Evolutionary conservation across 345 rosid species (phyloP).

Genomic region (Limnanthes douglasii): DNA sequence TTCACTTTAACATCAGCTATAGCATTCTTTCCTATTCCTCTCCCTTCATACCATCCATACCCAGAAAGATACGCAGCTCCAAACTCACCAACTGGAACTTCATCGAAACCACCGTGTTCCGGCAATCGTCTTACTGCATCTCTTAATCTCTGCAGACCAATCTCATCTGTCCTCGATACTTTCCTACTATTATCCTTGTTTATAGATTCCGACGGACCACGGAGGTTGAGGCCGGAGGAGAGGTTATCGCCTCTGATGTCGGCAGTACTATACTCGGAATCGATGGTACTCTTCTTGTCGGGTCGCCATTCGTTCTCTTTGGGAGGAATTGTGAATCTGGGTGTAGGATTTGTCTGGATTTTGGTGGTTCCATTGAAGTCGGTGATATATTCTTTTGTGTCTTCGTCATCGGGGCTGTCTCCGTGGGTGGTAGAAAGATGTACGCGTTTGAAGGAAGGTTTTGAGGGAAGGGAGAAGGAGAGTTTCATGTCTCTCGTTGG

Average conservation of each 20-base stretch:
- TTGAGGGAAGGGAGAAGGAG: constrained; percentile 40
- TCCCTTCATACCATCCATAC: constrained; percentile 78
- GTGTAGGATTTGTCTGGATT: constrained; percentile 13
- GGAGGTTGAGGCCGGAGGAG: constrained; percentile 52
- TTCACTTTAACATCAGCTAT: constrained; percentile 57
- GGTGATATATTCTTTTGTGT: constrained; percentile 25
- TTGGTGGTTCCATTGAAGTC: constrained; percentile 45
- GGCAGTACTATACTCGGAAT: constrained; percentile 18
- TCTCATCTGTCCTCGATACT: constrained; percentile 17
- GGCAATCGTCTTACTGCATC: constrained; percentile 35
- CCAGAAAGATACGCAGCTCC: constrained; percentile 66
- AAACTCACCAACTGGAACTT: constrained; percentile 62
- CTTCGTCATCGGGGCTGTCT: constrained; percentile 11
- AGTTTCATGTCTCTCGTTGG: constrained; percentile 46
- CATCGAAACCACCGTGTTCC: constrained; percentile 45
- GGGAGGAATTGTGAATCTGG: constrained; percentile 37
- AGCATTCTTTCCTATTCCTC: constrained; percentile 67
- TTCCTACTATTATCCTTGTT: background rate
- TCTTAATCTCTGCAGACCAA: constrained; percentile 29
- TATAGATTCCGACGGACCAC: constrained; percentile 26
- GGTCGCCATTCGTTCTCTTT: constrained; percentile 39
- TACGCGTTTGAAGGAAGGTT: constrained; percentile 19
- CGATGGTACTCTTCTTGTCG: constrained; percentile 49
- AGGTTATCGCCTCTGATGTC: constrained; percentile 11
- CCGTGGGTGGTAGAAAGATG: constrained; percentile 4